Evolutionary conservation across 192 early-diverging fungal genomes (phyloP), one percentile per base, ranked within the genome.

Genomic region (Backusella westeae): DNA sequence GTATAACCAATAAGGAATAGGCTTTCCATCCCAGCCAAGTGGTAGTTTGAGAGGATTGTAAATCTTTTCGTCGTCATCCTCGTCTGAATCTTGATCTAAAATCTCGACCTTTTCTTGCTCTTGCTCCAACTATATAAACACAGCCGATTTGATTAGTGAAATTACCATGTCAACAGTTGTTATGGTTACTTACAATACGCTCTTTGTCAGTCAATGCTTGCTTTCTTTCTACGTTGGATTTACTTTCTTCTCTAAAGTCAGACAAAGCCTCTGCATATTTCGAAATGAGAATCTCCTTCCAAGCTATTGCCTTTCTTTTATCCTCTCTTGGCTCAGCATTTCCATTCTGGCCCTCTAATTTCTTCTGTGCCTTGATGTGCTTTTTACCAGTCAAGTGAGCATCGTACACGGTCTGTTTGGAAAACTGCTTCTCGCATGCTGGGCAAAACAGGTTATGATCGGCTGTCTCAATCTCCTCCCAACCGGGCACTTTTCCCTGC

Each of bases 1-100:
- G 89, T 95, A 99, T 35, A 99, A 85, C 97, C 97, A 99, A 81
- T 94, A 99, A 21, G 97, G 97, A 84, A 99, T 99, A 21, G 96
- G 97, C 81, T 99, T 99, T 41, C 96, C 97, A 80, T 99, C 97
- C 95, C 95, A 98, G 14, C 96, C 97, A 69, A 99, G 79, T 1
- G 96, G 96, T 63, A 99, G 80, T 72, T 98, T 99, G 17, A 98
- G 87, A 21, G 97, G 97, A 74, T 99, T 99, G 80, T 99, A 99
- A 56, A 96, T 91, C 78, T 96, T 94, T 69, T 96, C 95, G 38
- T 96, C 94, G 21, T 94, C 92, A 49, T 90, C 87, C 1, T 78
- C 77, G 38, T 93, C 94, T 0, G 87, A 89, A 14, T 91, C 90
- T 10, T 85, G 83, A 12, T 91, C 89, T 4, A 82, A 81, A 80